Base-by-base conservation (phyloP, 2,329 filamentous ascomycete species). In the Colletotrichum tanaceti region DNA sequence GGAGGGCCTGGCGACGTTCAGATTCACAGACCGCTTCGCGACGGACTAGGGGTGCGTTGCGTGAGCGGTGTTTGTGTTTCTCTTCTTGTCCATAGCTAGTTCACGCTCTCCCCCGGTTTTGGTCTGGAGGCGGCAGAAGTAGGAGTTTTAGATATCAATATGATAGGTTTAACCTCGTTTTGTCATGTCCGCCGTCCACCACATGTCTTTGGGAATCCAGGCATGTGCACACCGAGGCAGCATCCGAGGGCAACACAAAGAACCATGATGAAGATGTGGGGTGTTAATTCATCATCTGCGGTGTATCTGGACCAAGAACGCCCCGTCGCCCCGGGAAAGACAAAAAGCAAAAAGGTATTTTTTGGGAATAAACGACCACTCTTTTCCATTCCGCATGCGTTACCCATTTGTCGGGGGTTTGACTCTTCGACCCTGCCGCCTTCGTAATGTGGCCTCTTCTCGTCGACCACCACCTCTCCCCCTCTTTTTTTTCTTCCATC, bases 11-110 rank as follows among this genome's bases (percentile, higher is more conserved):
- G 83, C 81, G 65, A 86, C 79, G 3, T 93, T 91, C 72, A 91
- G 88, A 80, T 92, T 92, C 73, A 80, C 89, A 41, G 84, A 87
- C 70, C 83, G 90, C 3, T 92, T 91, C 73, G 81, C 88, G 1
- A 55, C 88, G 71, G 90, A 92, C 47, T 65, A 58, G 58, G 52
- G 16, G 7, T 67, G 67, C 58, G 20, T 32, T 22, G 28, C 38
- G 28, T 52, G 35, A 43, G 32, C 24, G 44, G 28, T 38, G 16
- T 16, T 24, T 20, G 1, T 39, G 39, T 47, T 47, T 68, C 28
- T 65, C 39, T 65, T 65, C 61, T 16, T 60, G 65, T 55, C 5
- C 24, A 65, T 68, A 65, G 43, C 46, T 66, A 65, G 43, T 58
- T 58, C 43, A 53, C 20, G 63, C n/a, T 53, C 3, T 5, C 58